Evolutionary conservation across 1,284 basidiomycete species (phyloP), one percentile per base, ranked within the genome.

Genomic region (Leccinum ambiguum): DNA sequence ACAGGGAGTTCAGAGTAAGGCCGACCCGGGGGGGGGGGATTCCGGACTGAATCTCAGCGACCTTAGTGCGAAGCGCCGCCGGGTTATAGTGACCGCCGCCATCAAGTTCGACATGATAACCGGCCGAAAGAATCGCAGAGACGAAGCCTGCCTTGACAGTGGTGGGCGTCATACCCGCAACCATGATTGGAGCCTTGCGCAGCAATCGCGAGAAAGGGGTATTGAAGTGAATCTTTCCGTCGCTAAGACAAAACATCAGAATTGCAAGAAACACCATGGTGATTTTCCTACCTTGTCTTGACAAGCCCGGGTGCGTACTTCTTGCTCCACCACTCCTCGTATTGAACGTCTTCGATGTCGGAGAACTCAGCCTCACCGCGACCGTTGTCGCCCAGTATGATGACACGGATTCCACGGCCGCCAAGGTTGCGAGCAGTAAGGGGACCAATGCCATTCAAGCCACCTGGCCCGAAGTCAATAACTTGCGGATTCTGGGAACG

Each of bases 41-140:
- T 70, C 89, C 86, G 65, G 84, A 80, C 78, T 93, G 93, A 65
- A 98, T 97, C 75, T 97, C 94, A 21, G 89, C 84, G 54, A 98
- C 89, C 79, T 98, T 98, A 68, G 88, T 79, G 59, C 97, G 94
- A 56, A 99, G 86, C 23, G 93, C 93, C 61, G 86, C 84, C 61
- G 94, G 83, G 76, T 93, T 96, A 83, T 98, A 98, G 80, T 99
- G 97, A 26, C 96, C 97, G 68, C 97, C 97, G 71, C 97, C 97
- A 62, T 97, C 97, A 64, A 99, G 86, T 78, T 99, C 97, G 73
- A 98, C 86, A 77, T 98, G 96, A 79, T 92, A 98, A 2, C 97
- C 97, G 30, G 97, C 96, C 71, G 93, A 88, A 71, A 98, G 89
- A 48, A 97, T 86, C 7, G 97, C 96, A 66, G 90, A 88, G 70